phyloP scores from a whole-genome alignment of 306 rosid genomes.

The Vicia villosa region DNA sequence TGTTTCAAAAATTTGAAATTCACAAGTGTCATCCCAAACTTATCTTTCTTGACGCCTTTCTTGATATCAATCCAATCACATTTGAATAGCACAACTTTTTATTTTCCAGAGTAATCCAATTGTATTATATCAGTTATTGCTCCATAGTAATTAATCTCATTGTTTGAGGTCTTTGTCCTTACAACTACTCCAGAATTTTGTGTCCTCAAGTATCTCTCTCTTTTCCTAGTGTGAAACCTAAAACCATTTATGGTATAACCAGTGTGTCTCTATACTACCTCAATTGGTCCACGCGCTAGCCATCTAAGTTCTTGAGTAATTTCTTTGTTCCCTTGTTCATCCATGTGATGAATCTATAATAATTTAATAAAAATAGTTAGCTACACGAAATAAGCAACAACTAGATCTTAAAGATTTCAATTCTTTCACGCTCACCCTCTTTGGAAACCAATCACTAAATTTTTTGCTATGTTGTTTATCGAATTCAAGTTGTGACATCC shows the following conservation, averaged over 20 bases:
- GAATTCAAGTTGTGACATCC: background rate
- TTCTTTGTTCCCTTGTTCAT: background rate
- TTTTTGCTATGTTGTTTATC: background rate
- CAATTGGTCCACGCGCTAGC: background rate
- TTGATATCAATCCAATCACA: background rate
- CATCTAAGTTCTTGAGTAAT: background rate
- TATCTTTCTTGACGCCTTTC: background rate
- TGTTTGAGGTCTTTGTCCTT: background rate
- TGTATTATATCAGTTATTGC: background rate
- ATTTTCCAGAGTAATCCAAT: background rate
- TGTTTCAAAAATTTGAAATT: too few relatives aligned
- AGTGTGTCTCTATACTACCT: background rate
- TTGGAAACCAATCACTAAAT: background rate
- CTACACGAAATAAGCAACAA: background rate
- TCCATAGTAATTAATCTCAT: conserved; percentile 11
- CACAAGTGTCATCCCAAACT: too few relatives aligned
- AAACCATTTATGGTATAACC: background rate
- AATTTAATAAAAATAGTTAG: background rate
- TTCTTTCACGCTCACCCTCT: background rate
- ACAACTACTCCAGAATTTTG: background rate
- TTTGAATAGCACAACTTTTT: background rate
- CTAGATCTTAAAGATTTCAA: background rate
- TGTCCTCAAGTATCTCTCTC: background rate
- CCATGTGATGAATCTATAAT: background rate
- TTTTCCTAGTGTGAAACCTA: background rate